Conservation (phyloP, 75 land plant genomes). For the Adiantum capillusveneris region DNA sequence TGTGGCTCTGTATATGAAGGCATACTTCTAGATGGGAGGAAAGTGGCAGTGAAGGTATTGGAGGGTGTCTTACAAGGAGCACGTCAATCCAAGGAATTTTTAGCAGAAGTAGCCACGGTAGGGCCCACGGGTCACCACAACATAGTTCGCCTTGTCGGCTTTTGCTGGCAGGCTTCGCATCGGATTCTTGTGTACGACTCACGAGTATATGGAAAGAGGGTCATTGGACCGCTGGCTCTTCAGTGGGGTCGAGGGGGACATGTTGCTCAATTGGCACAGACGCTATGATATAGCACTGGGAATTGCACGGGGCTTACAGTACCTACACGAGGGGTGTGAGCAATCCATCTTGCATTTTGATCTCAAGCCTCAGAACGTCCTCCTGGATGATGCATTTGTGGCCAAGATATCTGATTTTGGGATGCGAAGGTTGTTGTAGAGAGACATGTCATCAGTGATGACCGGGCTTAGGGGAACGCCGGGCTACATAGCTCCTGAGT, state of each 20-base stretch:
- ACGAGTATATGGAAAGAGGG: background rate
- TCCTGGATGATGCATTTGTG: no score
- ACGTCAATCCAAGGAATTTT: background rate
- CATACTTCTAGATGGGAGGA: no score
- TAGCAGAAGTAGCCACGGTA: background rate
- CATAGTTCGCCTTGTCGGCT: background rate
- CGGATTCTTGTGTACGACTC: background rate
- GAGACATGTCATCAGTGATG: no score
- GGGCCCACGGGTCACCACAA: background rate
- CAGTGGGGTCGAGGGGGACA: background rate
- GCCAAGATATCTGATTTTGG: no score
- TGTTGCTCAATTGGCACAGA: background rate
- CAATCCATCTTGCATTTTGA: constrained; percentile 1
- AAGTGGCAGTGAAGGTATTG: no score
- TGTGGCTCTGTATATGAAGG: no score
- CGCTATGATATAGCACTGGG: constrained; percentile 4
- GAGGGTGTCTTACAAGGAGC: background rate
- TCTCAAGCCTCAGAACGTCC: no score
- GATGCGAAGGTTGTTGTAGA: no score
- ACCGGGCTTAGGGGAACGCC: no score
- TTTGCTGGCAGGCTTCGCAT: background rate
- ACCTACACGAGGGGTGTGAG: constrained; percentile 6
- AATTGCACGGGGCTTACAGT: background rate
- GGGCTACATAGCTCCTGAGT: no score
- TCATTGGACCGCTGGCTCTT: background rate